These are phyloP conservation scores for Danielozyma ontarioensis DNA, from an alignment of 805 yeast genomes.

Conservation along the genomic window DNA sequence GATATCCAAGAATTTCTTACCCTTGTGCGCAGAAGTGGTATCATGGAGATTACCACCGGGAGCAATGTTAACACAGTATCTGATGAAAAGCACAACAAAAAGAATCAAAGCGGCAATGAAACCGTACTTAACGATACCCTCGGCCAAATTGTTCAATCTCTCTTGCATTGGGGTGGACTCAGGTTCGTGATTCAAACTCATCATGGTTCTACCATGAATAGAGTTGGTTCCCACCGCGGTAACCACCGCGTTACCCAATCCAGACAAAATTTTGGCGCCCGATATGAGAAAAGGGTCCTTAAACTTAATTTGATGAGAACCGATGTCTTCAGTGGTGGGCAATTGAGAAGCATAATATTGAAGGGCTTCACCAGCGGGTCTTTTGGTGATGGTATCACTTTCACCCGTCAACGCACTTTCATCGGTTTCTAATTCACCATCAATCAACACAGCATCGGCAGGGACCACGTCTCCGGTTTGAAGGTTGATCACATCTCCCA, in stretches of 20 bases:
- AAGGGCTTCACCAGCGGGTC: conserved; percentile 45
- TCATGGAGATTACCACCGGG: conserved; percentile 42
- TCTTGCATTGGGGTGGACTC: conserved; percentile 88
- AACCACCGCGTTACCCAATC: conserved; percentile 79
- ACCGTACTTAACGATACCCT: conserved; percentile 93
- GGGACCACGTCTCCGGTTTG: conserved; percentile 96
- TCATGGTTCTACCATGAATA: conserved; percentile 87
- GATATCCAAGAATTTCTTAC: conserved; percentile 76
- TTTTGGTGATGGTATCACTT: conserved; percentile 72
- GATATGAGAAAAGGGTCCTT: conserved; percentile 85
- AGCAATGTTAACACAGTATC: conserved; percentile 63
- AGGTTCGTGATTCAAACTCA: conserved; percentile 65
- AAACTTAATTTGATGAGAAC: conserved; percentile 34
- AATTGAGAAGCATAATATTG: conserved; percentile 21
- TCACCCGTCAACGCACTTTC: conserved; percentile 95
- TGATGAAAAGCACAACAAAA: conserved; percentile 71
- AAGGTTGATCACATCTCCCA: conserved; percentile 77
- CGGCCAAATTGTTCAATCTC: conserved; percentile 77
- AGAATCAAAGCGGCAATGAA: conserved; percentile 77
- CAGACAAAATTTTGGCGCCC: conserved; percentile 83
- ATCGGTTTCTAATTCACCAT: conserved; percentile 81
- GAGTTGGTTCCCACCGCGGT: conserved; percentile 91
- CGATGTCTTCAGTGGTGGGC: conserved; percentile 33
- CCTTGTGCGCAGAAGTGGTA: conserved; percentile 65
- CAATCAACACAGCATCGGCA: conserved; percentile 73